Conservation (phyloP, 2,329 filamentous ascomycete species). For the Apiospora kogelbergensis region DNA sequence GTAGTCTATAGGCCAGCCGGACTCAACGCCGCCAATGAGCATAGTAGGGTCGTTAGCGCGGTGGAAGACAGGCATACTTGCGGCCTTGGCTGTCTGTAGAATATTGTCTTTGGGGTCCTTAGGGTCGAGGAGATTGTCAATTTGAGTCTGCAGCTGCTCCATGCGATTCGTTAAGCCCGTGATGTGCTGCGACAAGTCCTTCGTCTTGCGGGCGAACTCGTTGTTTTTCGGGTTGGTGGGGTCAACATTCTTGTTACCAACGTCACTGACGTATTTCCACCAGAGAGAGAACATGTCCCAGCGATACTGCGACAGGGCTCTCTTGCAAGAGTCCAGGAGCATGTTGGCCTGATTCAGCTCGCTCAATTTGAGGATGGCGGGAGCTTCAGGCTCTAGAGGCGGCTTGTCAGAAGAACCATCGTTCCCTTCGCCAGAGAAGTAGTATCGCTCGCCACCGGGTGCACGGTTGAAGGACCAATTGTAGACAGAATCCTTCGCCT, state of each 20-base stretch:
- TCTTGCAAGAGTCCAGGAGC: conserved; percentile 21
- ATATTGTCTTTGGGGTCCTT: neutral
- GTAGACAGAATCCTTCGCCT: conserved; percentile 30
- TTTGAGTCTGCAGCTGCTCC: neutral
- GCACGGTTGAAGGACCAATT: conserved; percentile 29
- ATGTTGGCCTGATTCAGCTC: conserved; percentile 24
- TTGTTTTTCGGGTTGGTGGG: conserved; percentile 14
- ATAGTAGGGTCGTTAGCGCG: conserved; percentile 37
- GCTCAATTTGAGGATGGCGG: conserved; percentile 14
- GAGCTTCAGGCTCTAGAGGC: neutral
- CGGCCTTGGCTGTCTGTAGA: conserved; percentile 21
- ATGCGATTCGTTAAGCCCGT: neutral
- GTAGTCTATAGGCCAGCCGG: conserved; percentile 40
- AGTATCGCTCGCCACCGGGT: conserved; percentile 27
- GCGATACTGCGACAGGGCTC: conserved; percentile 22
- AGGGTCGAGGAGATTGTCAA: neutral
- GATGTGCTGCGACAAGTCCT: conserved; percentile 10
- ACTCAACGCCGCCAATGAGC: conserved; percentile 34
- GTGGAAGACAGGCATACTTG: conserved; percentile 26
- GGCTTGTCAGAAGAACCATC: too few relatives aligned
- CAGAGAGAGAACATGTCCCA: conserved; percentile 43
- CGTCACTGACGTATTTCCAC: conserved; percentile 38
- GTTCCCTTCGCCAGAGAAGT: conserved; percentile 22
- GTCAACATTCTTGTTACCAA: neutral
- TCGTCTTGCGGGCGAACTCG: conserved; percentile 12